Base-by-base conservation (phyloP, 129 eudicot species). In the Lonicera japonica region DNA sequence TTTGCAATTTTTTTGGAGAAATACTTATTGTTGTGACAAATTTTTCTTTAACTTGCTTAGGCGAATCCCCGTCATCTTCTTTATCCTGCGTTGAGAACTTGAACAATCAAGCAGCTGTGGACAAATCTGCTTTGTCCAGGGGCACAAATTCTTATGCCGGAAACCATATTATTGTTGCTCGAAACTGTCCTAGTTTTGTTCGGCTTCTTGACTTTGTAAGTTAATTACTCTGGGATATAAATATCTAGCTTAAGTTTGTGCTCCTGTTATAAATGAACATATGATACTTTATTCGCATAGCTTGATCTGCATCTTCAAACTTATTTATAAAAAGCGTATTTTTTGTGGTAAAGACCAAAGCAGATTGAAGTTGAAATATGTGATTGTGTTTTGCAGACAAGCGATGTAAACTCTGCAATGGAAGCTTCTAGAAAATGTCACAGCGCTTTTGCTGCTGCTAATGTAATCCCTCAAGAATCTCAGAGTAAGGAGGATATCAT, bases 11-110 rank as follows among this genome's bases (percentile, higher is more conserved):
- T 29, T 29, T 29, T 29, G 36, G 36, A 29, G 36, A 29, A 1
- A 29, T 29, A 29, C 36, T 29, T 29, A 29, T 29, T 6, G 14
- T 43, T 43, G 16, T 43, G 50, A 10, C 16, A 43, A 71, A 36
- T 47, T 38, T 21, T 10, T 46, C 48, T 12, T 14, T 56, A 56
- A 21, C 68, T 21, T 64, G 5, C 67, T 62, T 63, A 94, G 99
- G 88, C 46, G 96, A 94, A 73, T 94, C 99, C 70, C 95, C 99
- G 17, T 88, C 99, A 54, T 94, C 99, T 60, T 94, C 99, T 39
- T 96, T 89, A 64, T 88, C 99, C 45, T 96, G 85, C 58, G 80
- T 88, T 76, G 99, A 88, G 73, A 94, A 83, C 73, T 65, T 86
- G 40, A 82, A 91, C 77, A 75, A 77, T 67, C 88, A 73, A 78